phyloP scores from a whole-genome alignment of 2,329 filamentous ascomycete genomes.

The Talaromyces marneffei region DNA sequence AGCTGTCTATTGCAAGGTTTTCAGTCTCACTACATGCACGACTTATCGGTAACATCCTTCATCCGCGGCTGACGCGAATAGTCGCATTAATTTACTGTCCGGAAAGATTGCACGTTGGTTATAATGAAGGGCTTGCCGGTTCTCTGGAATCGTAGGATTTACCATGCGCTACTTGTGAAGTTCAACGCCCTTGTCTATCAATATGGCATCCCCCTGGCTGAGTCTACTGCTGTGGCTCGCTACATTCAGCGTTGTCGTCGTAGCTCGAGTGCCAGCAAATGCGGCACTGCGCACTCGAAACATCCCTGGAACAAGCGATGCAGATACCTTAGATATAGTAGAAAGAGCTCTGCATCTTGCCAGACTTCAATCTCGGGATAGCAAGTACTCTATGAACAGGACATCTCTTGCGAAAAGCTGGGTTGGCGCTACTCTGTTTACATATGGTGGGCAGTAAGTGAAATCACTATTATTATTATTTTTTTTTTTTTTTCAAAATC shows the following conservation, averaged over 20 bases:
- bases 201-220: neutral
- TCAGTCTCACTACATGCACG: neutral
- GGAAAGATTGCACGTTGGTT: neutral
- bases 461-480: too few species aligned
- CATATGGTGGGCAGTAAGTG: neutral
- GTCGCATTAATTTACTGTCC: neutral
- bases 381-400: slow-evolving; percentile 10
- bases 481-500: neutral
- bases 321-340: slow-evolving; percentile 1
- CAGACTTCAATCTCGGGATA: neutral
- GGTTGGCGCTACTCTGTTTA: slow-evolving; percentile 2
- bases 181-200: neutral
- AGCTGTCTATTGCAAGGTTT: neutral
- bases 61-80: neutral
- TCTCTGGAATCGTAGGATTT: neutral
- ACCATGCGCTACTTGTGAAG: neutral
- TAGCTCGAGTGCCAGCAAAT: neutral
- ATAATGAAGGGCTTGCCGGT: neutral
- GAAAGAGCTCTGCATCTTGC: slow-evolving; percentile 5
- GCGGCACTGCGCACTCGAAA: slow-evolving; percentile 1
- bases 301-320: neutral
- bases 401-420: slow-evolving; percentile 9
- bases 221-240: neutral
- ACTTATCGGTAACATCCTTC: neutral
- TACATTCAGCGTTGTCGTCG: neutral